Conservation (phyloP, 1,139 yeast species). For the Saccharomyces hybrid region DNA sequence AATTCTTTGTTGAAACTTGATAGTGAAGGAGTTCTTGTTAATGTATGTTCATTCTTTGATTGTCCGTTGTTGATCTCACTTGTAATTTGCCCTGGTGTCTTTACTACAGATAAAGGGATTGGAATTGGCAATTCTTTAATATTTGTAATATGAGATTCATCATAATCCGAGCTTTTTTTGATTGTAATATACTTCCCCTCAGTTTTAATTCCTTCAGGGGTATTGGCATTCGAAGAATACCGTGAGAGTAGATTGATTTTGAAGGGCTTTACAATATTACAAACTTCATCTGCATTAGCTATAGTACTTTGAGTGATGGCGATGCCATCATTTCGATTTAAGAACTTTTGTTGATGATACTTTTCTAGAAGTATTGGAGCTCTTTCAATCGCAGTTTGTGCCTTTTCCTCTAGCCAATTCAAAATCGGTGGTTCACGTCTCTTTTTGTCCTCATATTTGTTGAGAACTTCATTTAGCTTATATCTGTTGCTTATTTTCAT, state of each 20-base stretch:
- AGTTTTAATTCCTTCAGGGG: not conserved
- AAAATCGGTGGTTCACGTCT: conserved; percentile 31
- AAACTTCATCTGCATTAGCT: not conserved
- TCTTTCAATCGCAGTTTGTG: conserved; percentile 11
- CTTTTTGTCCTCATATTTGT: conserved; percentile 26
- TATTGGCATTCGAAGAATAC: not conserved
- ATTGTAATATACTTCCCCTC: not conserved
- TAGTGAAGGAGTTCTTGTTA: not conserved
- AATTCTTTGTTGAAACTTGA: not conserved
- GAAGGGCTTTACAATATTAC: conserved; percentile 9
- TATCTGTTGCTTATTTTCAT: conserved; percentile 29
- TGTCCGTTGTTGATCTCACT: not conserved
- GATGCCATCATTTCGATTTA: conserved; percentile 5
- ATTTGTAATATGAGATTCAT: conserved; percentile 22
- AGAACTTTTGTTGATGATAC: conserved; percentile 7
- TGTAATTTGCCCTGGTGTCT: not conserved
- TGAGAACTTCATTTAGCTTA: conserved; percentile 27
- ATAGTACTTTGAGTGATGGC: conserved; percentile 1
- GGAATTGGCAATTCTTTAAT: conserved; percentile 27
- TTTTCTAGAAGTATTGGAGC: conserved; percentile 11
- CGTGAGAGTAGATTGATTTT: conserved; percentile 10
- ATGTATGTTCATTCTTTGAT: not conserved
- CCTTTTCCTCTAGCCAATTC: conserved; percentile 24
- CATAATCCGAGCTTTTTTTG: conserved; percentile 16
- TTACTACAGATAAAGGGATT: conserved; percentile 14